A percentile compares a stretch with the other conserved stretches of the same genome.
These are phyloP conservation scores for Cyberlindnera americana DNA, from an alignment of 805 yeast species.

Conservation along the genomic window DNA sequence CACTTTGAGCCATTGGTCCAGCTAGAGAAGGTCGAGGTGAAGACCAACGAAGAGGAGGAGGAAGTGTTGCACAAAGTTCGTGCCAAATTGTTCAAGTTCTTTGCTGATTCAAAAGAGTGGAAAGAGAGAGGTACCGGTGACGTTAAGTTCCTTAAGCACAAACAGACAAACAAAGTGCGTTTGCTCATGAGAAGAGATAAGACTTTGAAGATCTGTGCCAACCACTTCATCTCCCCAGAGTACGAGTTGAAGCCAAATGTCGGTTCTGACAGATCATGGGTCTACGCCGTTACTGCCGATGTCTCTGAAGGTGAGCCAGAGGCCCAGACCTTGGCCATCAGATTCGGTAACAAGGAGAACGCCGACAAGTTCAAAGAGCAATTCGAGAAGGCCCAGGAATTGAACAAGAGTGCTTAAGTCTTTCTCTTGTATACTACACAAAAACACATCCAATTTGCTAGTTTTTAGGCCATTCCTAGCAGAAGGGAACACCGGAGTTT, in stretches of 20 bases:
- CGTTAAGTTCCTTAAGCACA: slow-evolving; percentile 91
- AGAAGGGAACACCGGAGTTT: too few relatives aligned
- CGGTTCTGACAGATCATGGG: slow-evolving; percentile 98
- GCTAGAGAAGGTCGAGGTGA: slow-evolving; percentile 93
- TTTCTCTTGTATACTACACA: too few relatives aligned
- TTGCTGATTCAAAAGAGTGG: slow-evolving; percentile 87
- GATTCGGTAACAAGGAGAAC: slow-evolving; percentile 88
- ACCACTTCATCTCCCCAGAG: slow-evolving; percentile 83
- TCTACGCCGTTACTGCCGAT: slow-evolving; percentile 90
- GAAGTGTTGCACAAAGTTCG: slow-evolving; percentile 80
- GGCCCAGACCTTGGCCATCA: slow-evolving; percentile 93
- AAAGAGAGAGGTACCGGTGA: slow-evolving; percentile 99
- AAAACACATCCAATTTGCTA: too few relatives aligned
- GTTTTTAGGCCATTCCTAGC: too few relatives aligned
- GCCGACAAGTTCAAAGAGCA: slow-evolving; percentile 94
- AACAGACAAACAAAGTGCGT: slow-evolving; percentile 76
- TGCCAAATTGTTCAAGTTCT: slow-evolving; percentile 92
- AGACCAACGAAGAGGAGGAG: slow-evolving; percentile 92
- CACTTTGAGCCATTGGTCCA: slow-evolving; percentile 96
- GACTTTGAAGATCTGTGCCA: slow-evolving; percentile 96
- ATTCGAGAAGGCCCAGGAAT: slow-evolving; percentile 78
- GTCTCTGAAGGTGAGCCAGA: slow-evolving; percentile 94
- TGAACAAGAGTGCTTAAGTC: slow-evolving; percentile 43
- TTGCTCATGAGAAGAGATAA: slow-evolving; percentile 98
- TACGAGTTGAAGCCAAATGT: slow-evolving; percentile 86